These are phyloP conservation scores for Abrus precatorius DNA, from an alignment of 306 rosid species.

Conservation along the genomic window DNA sequence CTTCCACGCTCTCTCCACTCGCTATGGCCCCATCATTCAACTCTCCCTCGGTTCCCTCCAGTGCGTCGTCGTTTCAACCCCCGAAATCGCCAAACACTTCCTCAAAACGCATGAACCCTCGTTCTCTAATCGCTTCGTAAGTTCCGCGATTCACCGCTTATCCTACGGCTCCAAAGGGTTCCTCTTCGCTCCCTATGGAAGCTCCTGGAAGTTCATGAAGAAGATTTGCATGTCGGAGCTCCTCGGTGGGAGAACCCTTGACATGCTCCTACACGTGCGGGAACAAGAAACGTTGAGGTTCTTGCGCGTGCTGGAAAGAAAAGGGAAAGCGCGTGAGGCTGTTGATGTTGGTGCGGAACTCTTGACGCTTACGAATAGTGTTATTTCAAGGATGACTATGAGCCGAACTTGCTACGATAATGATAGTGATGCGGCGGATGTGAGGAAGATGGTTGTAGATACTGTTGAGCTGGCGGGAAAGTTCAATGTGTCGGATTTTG, in stretches of 20 bases:
- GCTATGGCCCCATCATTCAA: slow-evolving; percentile 60
- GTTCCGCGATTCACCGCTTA: neutral
- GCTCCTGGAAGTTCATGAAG: slow-evolving; percentile 69
- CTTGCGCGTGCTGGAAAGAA: neutral
- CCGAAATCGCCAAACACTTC: slow-evolving; percentile 56
- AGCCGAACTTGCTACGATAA: slow-evolving; percentile 46
- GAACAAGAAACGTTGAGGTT: slow-evolving; percentile 57
- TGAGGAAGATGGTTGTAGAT: slow-evolving; percentile 60
- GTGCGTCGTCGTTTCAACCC: slow-evolving; percentile 56
- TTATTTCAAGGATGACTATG: slow-evolving; percentile 65
- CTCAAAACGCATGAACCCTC: slow-evolving; percentile 57
- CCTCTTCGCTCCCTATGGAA: slow-evolving; percentile 56
- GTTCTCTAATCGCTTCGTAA: slow-evolving; percentile 53
- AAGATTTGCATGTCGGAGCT: slow-evolving; percentile 67
- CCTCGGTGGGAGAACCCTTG: slow-evolving; percentile 59
- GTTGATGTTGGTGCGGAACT: slow-evolving; percentile 62
- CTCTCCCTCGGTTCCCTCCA: slow-evolving; percentile 57
- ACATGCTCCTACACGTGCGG: slow-evolving; percentile 54
- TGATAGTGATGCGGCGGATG: slow-evolving; percentile 52
- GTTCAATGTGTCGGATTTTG: slow-evolving; percentile 62
- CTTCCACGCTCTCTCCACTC: slow-evolving; percentile 53
- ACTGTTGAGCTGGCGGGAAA: slow-evolving; percentile 53
- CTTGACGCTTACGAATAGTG: slow-evolving; percentile 47
- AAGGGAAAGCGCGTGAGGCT: slow-evolving; percentile 46
- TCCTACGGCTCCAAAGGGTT: slow-evolving; percentile 41